These are phyloP conservation scores for Chlamydomonas sphaeroides DNA, from an alignment of 139 green algal species.

Conservation along the genomic window DNA sequence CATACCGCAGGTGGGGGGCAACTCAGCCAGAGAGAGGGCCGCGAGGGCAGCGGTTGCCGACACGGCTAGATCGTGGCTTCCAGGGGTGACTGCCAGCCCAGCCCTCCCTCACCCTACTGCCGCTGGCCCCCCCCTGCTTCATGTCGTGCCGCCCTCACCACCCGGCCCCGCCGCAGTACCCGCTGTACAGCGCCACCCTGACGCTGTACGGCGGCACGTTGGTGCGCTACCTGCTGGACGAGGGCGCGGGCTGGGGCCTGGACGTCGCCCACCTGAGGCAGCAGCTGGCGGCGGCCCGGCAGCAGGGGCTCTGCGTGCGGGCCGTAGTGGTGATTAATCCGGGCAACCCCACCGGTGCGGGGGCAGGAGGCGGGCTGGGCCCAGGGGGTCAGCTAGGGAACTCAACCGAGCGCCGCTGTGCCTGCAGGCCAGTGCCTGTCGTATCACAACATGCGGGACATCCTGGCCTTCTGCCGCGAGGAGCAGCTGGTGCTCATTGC, in stretches of 20 bases:
- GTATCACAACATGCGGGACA: constrained; percentile 72
- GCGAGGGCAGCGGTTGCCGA: too few relatives aligned
- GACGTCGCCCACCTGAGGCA: constrained; percentile 68
- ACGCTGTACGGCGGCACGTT: constrained; percentile 88
- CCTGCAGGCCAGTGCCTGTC: constrained; percentile 73
- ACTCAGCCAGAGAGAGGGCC: background rate
- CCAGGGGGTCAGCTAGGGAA: background rate
- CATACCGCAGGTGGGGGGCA: constrained; percentile 68
- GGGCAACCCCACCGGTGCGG: constrained; percentile 90
- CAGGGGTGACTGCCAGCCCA: too few relatives aligned
- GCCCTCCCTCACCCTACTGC: too few relatives aligned
- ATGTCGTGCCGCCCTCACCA: background rate
- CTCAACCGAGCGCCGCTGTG: too few relatives aligned
- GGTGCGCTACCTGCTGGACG: constrained; percentile 91
- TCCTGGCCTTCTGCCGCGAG: constrained; percentile 80
- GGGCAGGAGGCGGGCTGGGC: background rate
- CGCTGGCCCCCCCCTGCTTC: too few relatives aligned
- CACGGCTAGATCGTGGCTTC: too few relatives aligned
- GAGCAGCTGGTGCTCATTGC: constrained; percentile 91
- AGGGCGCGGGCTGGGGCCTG: constrained; percentile 82
- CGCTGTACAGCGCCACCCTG: constrained; percentile 84
- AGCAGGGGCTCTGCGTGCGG: constrained; percentile 48
- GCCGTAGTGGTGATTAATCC: constrained; percentile 96
- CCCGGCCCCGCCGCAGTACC: constrained; percentile 68
- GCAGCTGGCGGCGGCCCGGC: constrained; percentile 8